These are phyloP conservation scores for Cyanidium caldarium DNA, from an alignment of 23 red algal species.

Conservation along the genomic window DNA sequence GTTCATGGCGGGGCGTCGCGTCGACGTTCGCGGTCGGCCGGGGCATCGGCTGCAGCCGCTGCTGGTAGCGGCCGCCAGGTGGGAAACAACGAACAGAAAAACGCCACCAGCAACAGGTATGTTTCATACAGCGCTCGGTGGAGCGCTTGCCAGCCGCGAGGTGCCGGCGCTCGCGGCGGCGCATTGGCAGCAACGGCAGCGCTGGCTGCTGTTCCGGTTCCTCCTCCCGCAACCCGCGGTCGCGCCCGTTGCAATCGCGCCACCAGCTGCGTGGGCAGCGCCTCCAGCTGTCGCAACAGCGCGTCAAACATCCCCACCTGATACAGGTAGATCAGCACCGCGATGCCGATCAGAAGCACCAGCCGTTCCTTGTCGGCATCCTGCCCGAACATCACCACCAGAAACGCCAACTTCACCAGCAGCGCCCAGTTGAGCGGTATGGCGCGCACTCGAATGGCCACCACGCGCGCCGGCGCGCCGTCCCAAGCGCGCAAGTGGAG, in stretches of 20 bases:
- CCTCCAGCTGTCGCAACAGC: background rate
- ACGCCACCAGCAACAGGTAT: constrained; percentile 5
- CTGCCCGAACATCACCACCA: constrained; percentile 10
- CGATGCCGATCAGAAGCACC: constrained; percentile 4
- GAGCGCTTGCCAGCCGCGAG: too few species aligned
- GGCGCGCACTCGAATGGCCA: constrained; percentile 4
- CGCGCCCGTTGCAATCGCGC: background rate
- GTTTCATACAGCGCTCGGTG: background rate
- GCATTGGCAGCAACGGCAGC: too few species aligned
- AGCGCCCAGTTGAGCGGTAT: constrained; percentile 10
- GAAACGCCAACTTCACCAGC: constrained; percentile 7
- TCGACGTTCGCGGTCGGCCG: too few species aligned
- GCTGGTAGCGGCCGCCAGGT: constrained; percentile 10
- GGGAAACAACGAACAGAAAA: constrained; percentile 21
- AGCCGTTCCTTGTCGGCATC: constrained; percentile 12
- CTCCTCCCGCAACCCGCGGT: too few species aligned
- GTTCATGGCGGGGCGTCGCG: too few species aligned
- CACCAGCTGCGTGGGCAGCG: background rate
- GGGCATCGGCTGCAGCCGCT: background rate
- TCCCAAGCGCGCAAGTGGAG: too few species aligned
- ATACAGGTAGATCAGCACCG: constrained; percentile 15
- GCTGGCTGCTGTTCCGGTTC: too few species aligned
- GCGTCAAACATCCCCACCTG: background rate
- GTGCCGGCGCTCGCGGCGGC: too few species aligned
- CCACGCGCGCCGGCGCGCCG: background rate